These are phyloP conservation scores for Penicillium olsonii DNA, from an alignment of 2,329 filamentous ascomycete genomes.

Conservation along the genomic window DNA sequence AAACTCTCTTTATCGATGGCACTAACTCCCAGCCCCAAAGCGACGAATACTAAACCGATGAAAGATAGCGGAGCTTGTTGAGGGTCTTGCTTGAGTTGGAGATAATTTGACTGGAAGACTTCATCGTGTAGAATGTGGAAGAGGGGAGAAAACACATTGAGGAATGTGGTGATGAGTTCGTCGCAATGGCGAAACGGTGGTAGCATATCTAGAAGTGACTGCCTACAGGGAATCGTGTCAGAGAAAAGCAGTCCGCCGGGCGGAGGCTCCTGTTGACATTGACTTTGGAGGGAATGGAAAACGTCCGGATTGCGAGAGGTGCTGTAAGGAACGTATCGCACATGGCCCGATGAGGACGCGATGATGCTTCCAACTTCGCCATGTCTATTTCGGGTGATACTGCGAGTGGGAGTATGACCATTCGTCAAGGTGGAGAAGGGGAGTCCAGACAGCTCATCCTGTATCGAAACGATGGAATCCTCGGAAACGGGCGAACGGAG, in stretches of 20 bases:
- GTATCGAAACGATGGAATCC: not conserved
- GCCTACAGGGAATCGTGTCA: not conserved
- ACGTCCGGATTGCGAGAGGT: not conserved
- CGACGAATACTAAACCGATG: not conserved
- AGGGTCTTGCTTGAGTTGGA: not conserved
- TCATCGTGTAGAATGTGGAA: not conserved
- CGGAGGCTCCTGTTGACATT: not conserved
- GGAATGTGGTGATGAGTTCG: not conserved
- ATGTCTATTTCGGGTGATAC: too few species aligned
- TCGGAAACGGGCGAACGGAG: not conserved
- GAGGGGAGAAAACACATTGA: not conserved
- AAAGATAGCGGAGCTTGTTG: not conserved
- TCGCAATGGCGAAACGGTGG: not conserved
- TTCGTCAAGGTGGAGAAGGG: not conserved
- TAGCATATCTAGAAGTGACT: not conserved
- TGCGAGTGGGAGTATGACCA: too few species aligned
- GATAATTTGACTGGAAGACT: not conserved
- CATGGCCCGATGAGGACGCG: not conserved
- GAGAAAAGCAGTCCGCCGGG: not conserved
- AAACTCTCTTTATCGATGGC: slow-evolving; percentile 22
- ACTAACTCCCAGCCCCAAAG: slow-evolving; percentile 27
- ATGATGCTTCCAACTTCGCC: not conserved
- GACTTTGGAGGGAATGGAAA: not conserved
- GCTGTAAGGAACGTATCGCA: not conserved
- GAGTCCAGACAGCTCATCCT: not conserved